These are phyloP conservation scores for Paraphaeosphaeria minitans DNA, from an alignment of 2,329 filamentous ascomycete species.

Conservation along the genomic window DNA sequence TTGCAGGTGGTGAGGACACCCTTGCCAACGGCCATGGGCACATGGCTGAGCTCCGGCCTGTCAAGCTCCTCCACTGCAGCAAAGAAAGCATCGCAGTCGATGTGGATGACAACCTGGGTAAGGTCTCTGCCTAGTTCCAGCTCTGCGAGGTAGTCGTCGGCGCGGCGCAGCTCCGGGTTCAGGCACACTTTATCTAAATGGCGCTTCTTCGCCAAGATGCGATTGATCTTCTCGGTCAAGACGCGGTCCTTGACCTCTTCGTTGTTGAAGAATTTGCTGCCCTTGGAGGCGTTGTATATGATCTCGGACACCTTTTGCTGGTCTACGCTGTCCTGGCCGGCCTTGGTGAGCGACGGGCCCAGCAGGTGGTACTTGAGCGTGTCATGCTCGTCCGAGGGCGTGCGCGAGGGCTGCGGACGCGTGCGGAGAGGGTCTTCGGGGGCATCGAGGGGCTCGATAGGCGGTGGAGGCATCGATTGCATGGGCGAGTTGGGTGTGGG, in stretches of 20 bases:
- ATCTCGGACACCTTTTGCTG: slow-evolving; percentile 93
- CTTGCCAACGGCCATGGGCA: slow-evolving; percentile 89
- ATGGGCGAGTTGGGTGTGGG: not conserved
- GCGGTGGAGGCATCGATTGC: not conserved
- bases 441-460: not conserved
- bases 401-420: slow-evolving; percentile 25
- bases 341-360: slow-evolving; percentile 90
- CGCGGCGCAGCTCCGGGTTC: slow-evolving; percentile 71
- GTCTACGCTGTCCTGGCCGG: slow-evolving; percentile 91
- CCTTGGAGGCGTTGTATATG: slow-evolving; percentile 96
- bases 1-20: slow-evolving; percentile 77
- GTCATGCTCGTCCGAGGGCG: slow-evolving; percentile 52
- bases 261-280: slow-evolving; percentile 93
- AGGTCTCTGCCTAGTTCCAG: slow-evolving; percentile 81
- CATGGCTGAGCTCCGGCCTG: slow-evolving; percentile 78
- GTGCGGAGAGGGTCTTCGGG: not conserved
- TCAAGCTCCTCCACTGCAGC: slow-evolving; percentile 82
- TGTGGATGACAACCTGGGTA: slow-evolving; percentile 82
- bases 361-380: slow-evolving; percentile 89
- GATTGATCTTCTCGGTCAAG: slow-evolving; percentile 83
- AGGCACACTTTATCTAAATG: slow-evolving; percentile 78
- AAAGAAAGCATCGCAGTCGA: slow-evolving; percentile 98
- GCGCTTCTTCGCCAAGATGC: slow-evolving; percentile 75
- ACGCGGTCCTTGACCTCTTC: slow-evolving; percentile 82
- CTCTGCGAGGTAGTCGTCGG: slow-evolving; percentile 79